Conservation (phyloP, 345 rosid species). For the Gossypium arboreum region DNA sequence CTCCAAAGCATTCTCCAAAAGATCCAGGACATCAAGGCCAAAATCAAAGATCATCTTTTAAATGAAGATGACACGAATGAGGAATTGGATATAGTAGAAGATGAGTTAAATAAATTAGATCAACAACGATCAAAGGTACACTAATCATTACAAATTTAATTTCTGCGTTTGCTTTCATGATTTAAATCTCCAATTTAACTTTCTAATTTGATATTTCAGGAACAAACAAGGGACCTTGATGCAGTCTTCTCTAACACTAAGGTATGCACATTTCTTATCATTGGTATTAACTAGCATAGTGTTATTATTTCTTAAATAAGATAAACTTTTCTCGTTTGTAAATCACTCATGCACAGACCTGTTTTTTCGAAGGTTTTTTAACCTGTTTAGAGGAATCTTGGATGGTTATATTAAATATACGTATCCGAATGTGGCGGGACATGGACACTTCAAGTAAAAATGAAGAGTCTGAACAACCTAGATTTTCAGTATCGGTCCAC, state of each 20-base stretch:
- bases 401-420: no score
- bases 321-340: no score
- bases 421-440: no score
- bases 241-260: background rate
- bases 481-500: no score
- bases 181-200: background rate
- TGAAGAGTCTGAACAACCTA: no score
- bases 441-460: no score
- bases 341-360: no score
- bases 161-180: background rate
- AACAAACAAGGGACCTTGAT: background rate
- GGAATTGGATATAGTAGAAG: background rate
- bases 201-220: background rate
- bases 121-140: background rate
- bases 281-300: background rate
- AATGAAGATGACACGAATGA: background rate
- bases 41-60: background rate
- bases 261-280: background rate
- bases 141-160: background rate
- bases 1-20: background rate
- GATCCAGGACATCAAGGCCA: background rate
- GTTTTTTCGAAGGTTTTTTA: no score
- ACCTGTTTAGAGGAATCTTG: no score
- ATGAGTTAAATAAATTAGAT: background rate
- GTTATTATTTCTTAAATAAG: no score